Evolutionary conservation across 2,329 filamentous ascomycete genomes (phyloP), one percentile per base, ranked within the genome.

Genomic region (Arthrobotrys pseudoclavata): DNA sequence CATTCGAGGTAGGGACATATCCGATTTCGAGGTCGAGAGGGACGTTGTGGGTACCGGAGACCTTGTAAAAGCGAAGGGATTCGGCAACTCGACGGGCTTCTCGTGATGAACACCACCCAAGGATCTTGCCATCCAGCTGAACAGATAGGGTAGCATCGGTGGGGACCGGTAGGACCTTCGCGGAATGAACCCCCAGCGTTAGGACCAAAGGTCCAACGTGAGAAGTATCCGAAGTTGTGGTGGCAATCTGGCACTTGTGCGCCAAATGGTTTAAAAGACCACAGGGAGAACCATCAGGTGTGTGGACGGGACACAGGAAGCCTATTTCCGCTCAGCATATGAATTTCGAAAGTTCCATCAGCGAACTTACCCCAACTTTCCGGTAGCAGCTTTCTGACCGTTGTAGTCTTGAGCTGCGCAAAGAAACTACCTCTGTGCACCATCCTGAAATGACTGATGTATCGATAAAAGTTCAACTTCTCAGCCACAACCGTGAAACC

Each of bases 361-460:
- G 26, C 7, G 10, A 69, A 74, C 80, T 50, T 69, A 82, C 81
- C 96, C 96, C 96, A 99, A 81, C 94, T 97, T 83, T 99, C 96
- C 1, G 96, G 96, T 20, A 98, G 86, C 81, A 99, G 86, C 84
- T 98, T 99, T 86, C 96, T 90, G 62, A 99, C 96, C 0, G 96
- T 96, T 0, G 96, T 99, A 0, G 96, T 99, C 85, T 97, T 98
- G 80, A 99, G 85, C 83, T 98, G 93, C 2, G 96, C 96, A 84
- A 99, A 99, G 88, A 99, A 99, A 83, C 93, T 96, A 87, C 96
- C 96, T 90, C 96, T 90, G 86, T 99, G 96, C 72, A 99, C 93
- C 94, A 97, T 97, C 80, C 96, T 92, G 88, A 99, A 99, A 84
- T 99, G 96, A 84, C 93, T 96, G 85, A 99, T 97, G 86, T 98